Conservation (phyloP, 1,284 basidiomycete genomes). For the Phlebopus sp. region DNA sequence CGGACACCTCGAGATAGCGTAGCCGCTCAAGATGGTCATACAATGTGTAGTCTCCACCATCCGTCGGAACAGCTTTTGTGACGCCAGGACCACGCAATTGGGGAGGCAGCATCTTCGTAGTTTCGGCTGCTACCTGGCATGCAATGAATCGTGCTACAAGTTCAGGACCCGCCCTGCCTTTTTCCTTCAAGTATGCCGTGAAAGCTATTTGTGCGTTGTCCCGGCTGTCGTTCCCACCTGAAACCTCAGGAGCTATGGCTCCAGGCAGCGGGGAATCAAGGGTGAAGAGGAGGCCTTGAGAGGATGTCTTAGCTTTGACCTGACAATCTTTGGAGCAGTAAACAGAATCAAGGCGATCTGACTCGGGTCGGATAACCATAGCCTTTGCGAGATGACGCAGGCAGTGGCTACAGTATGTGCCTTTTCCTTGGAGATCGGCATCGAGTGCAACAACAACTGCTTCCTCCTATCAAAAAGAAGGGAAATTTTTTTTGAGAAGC, state of each 20-base stretch:
- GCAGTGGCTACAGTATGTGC: constrained; percentile 70
- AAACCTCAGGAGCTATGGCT: constrained; percentile 41
- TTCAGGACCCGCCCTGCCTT: constrained; percentile 45
- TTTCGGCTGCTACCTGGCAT: constrained; percentile 65
- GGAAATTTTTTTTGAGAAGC: background rate
- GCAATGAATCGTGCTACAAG: constrained; percentile 71
- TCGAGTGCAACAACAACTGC: constrained; percentile 70
- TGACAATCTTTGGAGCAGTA: constrained; percentile 76
- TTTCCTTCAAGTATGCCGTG: constrained; percentile 49
- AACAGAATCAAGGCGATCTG: constrained; percentile 52
- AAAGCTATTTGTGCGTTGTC: constrained; percentile 58
- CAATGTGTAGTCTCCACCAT: constrained; percentile 54
- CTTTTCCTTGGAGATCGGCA: constrained; percentile 60
- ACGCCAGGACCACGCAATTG: constrained; percentile 23
- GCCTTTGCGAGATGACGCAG: constrained; percentile 51
- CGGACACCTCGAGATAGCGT: constrained; percentile 56
- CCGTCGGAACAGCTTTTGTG: constrained; percentile 47
- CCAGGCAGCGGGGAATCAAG: constrained; percentile 59
- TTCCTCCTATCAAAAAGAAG: constrained; percentile 50
- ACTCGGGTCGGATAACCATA: constrained; percentile 42
- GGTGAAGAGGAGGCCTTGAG: constrained; percentile 68
- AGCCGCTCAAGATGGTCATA: constrained; percentile 75
- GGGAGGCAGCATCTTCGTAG: constrained; percentile 47
- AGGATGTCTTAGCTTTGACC: constrained; percentile 51
- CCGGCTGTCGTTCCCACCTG: constrained; percentile 42